phyloP scores from a whole-genome alignment of 2,329 filamentous ascomycete species.

The Pseudogymnoascus sp. region DNA sequence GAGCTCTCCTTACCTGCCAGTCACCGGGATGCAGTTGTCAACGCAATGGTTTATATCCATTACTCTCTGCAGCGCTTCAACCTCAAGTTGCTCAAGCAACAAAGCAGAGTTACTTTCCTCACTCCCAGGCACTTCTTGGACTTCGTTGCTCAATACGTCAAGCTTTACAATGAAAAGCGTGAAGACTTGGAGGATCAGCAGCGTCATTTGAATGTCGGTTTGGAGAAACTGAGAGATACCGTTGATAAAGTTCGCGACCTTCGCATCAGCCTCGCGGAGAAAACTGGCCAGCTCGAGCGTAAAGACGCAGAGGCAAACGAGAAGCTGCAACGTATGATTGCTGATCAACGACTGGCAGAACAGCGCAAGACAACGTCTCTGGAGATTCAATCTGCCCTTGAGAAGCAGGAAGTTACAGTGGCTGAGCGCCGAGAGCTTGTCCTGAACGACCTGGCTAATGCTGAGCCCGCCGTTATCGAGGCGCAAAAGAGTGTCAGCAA shows the following conservation, averaged over 20 bases:
- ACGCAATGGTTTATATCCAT: slow-evolving; percentile 98
- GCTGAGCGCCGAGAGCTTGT: slow-evolving; percentile 77
- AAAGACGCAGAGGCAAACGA: slow-evolving; percentile 96
- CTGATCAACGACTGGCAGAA: slow-evolving; percentile 90
- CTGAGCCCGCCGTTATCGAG: slow-evolving; percentile 87
- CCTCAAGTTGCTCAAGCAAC: slow-evolving; percentile 77
- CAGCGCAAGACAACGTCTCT: slow-evolving; percentile 81
- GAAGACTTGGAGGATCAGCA: slow-evolving; percentile 98
- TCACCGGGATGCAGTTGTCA: slow-evolving; percentile 87
- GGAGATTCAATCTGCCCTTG: slow-evolving; percentile 79
- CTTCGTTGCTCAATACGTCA: slow-evolving; percentile 96
- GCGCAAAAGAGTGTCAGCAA: slow-evolving; percentile 95
- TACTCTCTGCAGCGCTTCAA: slow-evolving; percentile 92
- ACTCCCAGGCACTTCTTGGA: slow-evolving; percentile 96
- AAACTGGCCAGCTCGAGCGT: slow-evolving; percentile 85
- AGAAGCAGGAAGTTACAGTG: slow-evolving; percentile 84
- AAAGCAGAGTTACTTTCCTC: slow-evolving; percentile 85
- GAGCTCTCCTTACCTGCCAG: slow-evolving; percentile 77
- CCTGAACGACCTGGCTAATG: slow-evolving; percentile 76
- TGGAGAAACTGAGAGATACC: slow-evolving; percentile 94
- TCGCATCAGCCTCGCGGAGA: slow-evolving; percentile 81
- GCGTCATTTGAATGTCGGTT: slow-evolving; percentile 92
- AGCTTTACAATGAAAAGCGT: slow-evolving; percentile 94
- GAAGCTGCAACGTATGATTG: slow-evolving; percentile 94
- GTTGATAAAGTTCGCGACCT: slow-evolving; percentile 95